Percentiles rank a stretch among this genome's conserved stretches.
Conservation (phyloP, 176 grass and related monocot species). For the Miscanthus lutarioriparius region DNA sequence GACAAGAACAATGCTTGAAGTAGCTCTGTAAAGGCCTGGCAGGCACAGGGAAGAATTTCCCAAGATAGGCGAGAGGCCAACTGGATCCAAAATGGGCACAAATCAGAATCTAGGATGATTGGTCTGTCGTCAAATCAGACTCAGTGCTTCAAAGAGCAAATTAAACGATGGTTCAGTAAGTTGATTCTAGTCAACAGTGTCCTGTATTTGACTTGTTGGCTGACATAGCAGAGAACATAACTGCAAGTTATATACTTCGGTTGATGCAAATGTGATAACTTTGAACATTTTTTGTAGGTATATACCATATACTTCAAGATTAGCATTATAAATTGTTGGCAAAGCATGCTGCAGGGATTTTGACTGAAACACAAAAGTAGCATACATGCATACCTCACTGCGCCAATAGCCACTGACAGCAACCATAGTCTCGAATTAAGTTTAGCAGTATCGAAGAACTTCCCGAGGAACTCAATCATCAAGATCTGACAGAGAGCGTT, state of each 20-base stretch:
- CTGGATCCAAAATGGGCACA: conserved; percentile 34
- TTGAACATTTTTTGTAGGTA: background rate
- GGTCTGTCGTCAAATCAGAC: background rate
- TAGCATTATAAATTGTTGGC: background rate
- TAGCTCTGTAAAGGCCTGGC: conserved; percentile 45
- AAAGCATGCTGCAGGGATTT: background rate
- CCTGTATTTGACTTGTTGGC: background rate
- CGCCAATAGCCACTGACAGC: conserved; percentile 69
- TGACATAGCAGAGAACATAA: background rate
- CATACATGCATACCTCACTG: conserved; percentile 59
- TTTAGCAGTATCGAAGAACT: conserved; percentile 79
- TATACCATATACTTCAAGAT: background rate
- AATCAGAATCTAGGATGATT: conserved; percentile 6
- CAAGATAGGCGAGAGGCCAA: conserved; percentile 62
- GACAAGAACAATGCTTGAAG: conserved; percentile 28
- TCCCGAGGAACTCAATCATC: conserved; percentile 93
- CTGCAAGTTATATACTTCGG: background rate
- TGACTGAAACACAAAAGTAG: background rate
- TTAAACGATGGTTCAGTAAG: background rate
- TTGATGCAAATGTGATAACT: background rate
- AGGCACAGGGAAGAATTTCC: conserved; percentile 64
- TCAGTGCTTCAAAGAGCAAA: background rate
- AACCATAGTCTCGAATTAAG: conserved; percentile 86
- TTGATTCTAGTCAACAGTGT: background rate
- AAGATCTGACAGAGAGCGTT: conserved; percentile 52